Evolutionary conservation across 2,329 filamentous ascomycete genomes (phyloP), one percentile per base, ranked within the genome.

Genomic region (Cadophora sp.): DNA sequence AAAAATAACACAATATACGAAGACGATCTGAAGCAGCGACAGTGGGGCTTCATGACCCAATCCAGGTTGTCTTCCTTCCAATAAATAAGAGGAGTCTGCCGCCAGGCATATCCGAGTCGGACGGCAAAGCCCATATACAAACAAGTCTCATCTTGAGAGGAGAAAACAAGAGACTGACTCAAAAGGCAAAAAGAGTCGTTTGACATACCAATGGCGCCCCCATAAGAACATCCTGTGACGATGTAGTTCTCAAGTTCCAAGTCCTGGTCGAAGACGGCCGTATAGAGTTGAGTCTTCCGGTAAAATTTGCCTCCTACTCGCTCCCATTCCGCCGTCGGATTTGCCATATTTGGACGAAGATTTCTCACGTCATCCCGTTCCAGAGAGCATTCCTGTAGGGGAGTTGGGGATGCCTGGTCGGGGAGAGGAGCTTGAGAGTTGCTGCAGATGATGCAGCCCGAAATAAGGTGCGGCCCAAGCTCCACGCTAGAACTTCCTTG

Each of bases 201-300:
- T 27, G 19, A 65, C 85, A 80, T 89, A 97, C 94, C 94, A 83
- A 98, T 85, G 78, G 96, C 94, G 76, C 96, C 96, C 76, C 92
- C 94, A 80, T 96, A 97, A 27, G 94, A 94, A 79, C 96, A 97
- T 77, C 94, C 96, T 67, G 91, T 90, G 77, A 97, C 90, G 76
- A 95, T 86, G 83, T 97, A 97, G 83, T 96, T 97, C 83, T 97
- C 94, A 74, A 99, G 87, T 82, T 99, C 94, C 71, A 97, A 85
- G 78, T 97, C 94, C 78, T 92, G 88, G 81, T 97, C 94, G 80
- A 98, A 99, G 72, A 98, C 88, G 73, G 90, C 92, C 69, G 94
- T 94, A 84, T 98, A 99, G 69, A 97, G 88, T 80, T 95, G 92
- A 67, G 92, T 90, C 83, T 97, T 97, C 79, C 95, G 92, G 83